Evolutionary conservation across 1,284 basidiomycete species (phyloP).

Genomic region (Calocybe gambosa): DNA sequence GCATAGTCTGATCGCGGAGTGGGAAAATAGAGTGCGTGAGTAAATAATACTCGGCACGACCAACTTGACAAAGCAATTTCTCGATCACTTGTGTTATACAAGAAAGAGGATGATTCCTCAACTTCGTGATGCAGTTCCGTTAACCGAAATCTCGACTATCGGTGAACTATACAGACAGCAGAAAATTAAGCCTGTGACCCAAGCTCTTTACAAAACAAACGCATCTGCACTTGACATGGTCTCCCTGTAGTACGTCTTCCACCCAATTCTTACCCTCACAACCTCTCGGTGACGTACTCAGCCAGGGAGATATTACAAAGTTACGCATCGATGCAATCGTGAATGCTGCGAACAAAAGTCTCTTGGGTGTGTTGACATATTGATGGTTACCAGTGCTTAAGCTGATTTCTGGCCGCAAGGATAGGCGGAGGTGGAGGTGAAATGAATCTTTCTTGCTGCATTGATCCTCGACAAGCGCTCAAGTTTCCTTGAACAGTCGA

Average conservation of each 20-base stretch:
- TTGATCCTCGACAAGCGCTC: background rate
- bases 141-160: slow-evolving; percentile 47
- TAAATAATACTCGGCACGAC: too few relatives aligned
- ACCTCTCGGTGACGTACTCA: slow-evolving; percentile 23
- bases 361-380: slow-evolving; percentile 51
- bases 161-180: slow-evolving; percentile 40
- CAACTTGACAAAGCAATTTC: too few relatives aligned
- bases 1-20: too few relatives aligned
- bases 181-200: slow-evolving; percentile 25
- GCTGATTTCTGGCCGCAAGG: too few relatives aligned
- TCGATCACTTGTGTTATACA: too few relatives aligned
- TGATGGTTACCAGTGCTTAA: background rate
- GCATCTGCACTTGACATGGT: slow-evolving; percentile 42
- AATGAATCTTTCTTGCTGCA: slow-evolving; percentile 30
- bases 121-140: slow-evolving; percentile 20
- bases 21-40: too few relatives aligned
- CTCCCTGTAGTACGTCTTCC: slow-evolving; percentile 53
- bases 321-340: slow-evolving; percentile 76
- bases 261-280: background rate
- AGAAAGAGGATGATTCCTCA: background rate
- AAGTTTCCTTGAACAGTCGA: slow-evolving; percentile 47
- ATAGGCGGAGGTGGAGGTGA: slow-evolving; percentile 55
- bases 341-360: slow-evolving; percentile 78
- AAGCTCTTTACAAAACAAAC: slow-evolving; percentile 30
- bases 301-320: slow-evolving; percentile 75